Conservation (phyloP, 2,329 filamentous ascomycete genomes). For the Nemania serpens region DNA sequence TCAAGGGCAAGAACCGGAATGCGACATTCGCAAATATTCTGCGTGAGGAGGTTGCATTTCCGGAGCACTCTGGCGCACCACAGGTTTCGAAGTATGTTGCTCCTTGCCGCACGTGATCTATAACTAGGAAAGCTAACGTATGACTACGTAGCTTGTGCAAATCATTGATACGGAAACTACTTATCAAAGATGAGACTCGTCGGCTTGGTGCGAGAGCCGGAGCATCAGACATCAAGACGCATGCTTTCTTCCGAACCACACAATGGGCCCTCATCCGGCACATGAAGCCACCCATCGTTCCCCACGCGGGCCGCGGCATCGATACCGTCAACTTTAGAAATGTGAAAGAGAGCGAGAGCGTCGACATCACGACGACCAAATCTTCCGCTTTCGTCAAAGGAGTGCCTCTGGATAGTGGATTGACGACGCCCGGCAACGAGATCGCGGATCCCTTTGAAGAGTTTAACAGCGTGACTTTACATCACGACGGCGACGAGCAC, state of each 20-base stretch:
- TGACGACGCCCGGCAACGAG: constrained; percentile 84
- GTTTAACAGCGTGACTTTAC: constrained; percentile 96
- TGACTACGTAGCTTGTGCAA: constrained; percentile 85
- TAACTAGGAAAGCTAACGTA: constrained; percentile 14
- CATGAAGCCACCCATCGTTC: constrained; percentile 97
- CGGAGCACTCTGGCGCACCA: constrained; percentile 81
- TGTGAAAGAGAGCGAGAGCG: constrained; percentile 95
- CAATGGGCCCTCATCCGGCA: constrained; percentile 97
- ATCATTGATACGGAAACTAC: constrained; percentile 89
- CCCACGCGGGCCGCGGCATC: constrained; percentile 84
- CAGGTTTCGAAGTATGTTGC: constrained; percentile 85
- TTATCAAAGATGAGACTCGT: constrained; percentile 97
- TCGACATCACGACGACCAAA: constrained; percentile 74
- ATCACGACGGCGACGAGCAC: constrained; percentile 87
- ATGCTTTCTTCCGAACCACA: constrained; percentile 94
- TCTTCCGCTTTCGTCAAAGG: constrained; percentile 64
- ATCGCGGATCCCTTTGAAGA: constrained; percentile 91
- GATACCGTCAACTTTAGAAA: constrained; percentile 98
- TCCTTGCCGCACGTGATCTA: background rate
- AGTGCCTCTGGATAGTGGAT: constrained; percentile 82
- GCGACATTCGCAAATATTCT: constrained; percentile 98
- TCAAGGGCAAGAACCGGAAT: constrained; percentile 99
- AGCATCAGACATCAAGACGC: constrained; percentile 93
- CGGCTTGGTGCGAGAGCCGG: constrained; percentile 91
- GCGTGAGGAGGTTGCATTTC: constrained; percentile 93